A percentile compares a stretch with the other conserved stretches of the same genome.
phyloP scores from a whole-genome alignment of 75 land plant genomes.

The Gnetum montanum region DNA sequence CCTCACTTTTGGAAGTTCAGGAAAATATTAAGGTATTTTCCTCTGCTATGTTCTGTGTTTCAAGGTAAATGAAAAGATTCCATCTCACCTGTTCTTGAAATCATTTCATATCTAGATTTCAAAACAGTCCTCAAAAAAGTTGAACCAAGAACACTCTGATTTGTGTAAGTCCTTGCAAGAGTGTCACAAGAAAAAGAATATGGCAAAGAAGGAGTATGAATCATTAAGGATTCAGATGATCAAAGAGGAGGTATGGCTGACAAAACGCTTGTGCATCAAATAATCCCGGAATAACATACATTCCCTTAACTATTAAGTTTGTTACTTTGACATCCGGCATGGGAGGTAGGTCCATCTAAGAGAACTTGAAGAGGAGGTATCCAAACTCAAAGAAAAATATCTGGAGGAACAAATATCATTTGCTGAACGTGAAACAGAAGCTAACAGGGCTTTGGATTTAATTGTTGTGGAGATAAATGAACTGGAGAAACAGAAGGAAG shows the following conservation, averaged over 20 bases:
- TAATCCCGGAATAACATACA: no score
- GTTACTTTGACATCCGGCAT: no score
- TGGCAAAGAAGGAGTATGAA: not conserved
- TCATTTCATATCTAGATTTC: conserved; percentile 1
- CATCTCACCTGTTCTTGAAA: not conserved
- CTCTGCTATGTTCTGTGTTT: no score
- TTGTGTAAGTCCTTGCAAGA: not conserved
- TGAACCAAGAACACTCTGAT: not conserved
- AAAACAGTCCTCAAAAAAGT: not conserved
- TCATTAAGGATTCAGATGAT: conserved; percentile 1
- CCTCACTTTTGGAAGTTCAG: no score
- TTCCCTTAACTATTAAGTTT: no score
- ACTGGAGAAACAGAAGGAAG: conserved; percentile 1
- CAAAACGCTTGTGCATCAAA: no score
- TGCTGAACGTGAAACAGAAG: not conserved
- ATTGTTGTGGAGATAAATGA: not conserved
- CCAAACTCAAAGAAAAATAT: not conserved
- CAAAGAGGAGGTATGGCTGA: conserved; percentile 5
- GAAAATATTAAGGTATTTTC: no score
- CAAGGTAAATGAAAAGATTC: no score
- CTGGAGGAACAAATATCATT: not conserved
- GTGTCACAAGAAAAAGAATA: not conserved
- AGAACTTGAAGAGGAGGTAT: conserved; percentile 6
- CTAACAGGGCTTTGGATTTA: not conserved
- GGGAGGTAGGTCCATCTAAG: conserved; percentile 5